Percentiles rank a stretch among this genome's conserved stretches.
phyloP scores from a whole-genome alignment of 495 filamentous ascomycete species.

The Neurospora hispaniola region DNA sequence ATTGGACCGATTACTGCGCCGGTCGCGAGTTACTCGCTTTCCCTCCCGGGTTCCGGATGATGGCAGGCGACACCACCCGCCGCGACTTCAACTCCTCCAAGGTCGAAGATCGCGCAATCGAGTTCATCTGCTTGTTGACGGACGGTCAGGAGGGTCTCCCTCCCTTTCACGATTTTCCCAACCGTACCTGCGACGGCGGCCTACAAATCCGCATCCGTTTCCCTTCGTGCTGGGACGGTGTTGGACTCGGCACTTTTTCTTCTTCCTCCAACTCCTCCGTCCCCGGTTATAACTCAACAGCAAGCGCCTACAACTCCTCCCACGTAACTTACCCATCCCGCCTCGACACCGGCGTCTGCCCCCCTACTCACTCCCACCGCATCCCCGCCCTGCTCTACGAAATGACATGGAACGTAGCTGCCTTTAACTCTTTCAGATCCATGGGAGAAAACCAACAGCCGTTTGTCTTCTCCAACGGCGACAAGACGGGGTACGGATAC shows the following conservation, averaged over 20 bases:
- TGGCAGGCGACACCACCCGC: slow-evolving; percentile 46
- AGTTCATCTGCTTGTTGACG: slow-evolving; percentile 27
- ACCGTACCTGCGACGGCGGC: slow-evolving; percentile 45
- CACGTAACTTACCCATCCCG: slow-evolving; percentile 47
- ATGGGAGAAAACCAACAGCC: slow-evolving; percentile 30
- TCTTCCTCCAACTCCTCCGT: not conserved
- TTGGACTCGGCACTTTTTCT: slow-evolving; percentile 31
- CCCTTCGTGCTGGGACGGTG: slow-evolving; percentile 69
- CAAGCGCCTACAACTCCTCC: slow-evolving; percentile 36
- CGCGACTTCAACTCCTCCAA: slow-evolving; percentile 27
- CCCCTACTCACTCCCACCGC: slow-evolving; percentile 43
- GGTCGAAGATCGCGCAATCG: slow-evolving; percentile 34
- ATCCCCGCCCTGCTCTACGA: slow-evolving; percentile 54
- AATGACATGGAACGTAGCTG: slow-evolving; percentile 46
- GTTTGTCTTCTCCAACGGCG: slow-evolving; percentile 41
- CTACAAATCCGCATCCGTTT: slow-evolving; percentile 66
- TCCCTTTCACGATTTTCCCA: slow-evolving; percentile 25
- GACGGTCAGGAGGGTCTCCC: slow-evolving; percentile 15
- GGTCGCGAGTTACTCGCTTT: slow-evolving; percentile 47
- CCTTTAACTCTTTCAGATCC: slow-evolving; percentile 30
- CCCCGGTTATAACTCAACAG: not conserved
- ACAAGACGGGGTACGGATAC: slow-evolving; percentile 36
- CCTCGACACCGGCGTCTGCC: slow-evolving; percentile 39
- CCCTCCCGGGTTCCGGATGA: slow-evolving; percentile 55
- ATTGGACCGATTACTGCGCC: slow-evolving; percentile 18